Conservation (phyloP, 2,329 filamentous ascomycete genomes). For the Nemania serpens region DNA sequence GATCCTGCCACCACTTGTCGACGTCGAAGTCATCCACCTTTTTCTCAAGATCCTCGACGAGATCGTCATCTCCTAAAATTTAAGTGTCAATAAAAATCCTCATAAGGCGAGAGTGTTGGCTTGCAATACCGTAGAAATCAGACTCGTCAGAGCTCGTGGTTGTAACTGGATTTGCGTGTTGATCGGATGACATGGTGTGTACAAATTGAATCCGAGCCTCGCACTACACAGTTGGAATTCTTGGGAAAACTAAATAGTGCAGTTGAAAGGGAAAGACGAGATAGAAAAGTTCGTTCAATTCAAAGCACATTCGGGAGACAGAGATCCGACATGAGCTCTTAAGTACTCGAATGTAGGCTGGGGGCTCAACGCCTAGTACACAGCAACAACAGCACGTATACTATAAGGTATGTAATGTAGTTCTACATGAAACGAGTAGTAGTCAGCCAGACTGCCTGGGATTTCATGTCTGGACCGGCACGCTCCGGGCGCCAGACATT, state of each 20-base stretch:
- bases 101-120: not conserved
- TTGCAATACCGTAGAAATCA: conserved; percentile 58
- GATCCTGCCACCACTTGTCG: conserved; percentile 53
- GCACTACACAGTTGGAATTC: not conserved
- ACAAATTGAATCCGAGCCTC: not conserved
- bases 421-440: no score
- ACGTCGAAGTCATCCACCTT: conserved; percentile 57
- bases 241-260: not conserved
- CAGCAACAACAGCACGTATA: no score
- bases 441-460: no score
- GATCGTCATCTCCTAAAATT: conserved; percentile 58
- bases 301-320: not conserved
- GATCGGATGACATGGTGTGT: not conserved
- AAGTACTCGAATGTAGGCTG: no score
- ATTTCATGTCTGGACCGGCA: no score
- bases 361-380: no score
- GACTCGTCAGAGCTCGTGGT: conserved; percentile 56
- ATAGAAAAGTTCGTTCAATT: not conserved
- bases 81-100: conserved; percentile 18
- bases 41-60: conserved; percentile 52
- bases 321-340: not conserved
- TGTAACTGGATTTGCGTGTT: not conserved
- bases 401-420: no score
- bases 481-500: not conserved
- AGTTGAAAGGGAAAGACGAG: not conserved